A percentile compares a stretch with the other conserved stretches of the same genome.
Evolutionary conservation across 1,284 basidiomycete genomes (phyloP).

Genomic region (Austropuccinia psidii): DNA sequence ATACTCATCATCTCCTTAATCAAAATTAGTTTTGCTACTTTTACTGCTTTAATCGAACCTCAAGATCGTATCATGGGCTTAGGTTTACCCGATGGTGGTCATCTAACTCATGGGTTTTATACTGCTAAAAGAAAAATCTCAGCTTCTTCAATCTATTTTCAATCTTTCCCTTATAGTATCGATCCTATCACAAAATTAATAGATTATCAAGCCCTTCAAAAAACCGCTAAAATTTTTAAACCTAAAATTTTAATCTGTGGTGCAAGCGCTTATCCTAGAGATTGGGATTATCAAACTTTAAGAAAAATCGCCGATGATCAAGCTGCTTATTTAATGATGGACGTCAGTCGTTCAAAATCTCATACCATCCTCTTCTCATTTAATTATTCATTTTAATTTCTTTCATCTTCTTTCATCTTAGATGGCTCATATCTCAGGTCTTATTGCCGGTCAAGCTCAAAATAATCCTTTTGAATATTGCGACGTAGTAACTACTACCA

Average conservation of each 20-base stretch:
- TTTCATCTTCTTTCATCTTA: slow-evolving; percentile 50
- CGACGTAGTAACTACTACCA: slow-evolving; percentile 94
- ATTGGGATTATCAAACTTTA: slow-evolving; percentile 87
- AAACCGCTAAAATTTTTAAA: slow-evolving; percentile 93
- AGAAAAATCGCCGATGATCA: slow-evolving; percentile 76
- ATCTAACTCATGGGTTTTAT: slow-evolving; percentile 97
- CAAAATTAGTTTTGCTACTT: slow-evolving; percentile 82
- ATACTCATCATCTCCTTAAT: background rate
- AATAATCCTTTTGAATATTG: slow-evolving; percentile 93
- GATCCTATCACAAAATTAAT: slow-evolving; percentile 76
- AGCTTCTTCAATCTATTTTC: slow-evolving; percentile 99
- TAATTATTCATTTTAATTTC: background rate
- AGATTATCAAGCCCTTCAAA: slow-evolving; percentile 74
- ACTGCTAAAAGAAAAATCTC: slow-evolving; percentile 99
- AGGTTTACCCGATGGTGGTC: slow-evolving; percentile 94
- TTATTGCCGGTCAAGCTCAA: slow-evolving; percentile 87
- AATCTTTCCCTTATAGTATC: slow-evolving; percentile 92
- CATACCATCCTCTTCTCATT: background rate
- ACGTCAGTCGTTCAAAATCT: background rate
- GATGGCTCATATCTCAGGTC: slow-evolving; percentile 95
- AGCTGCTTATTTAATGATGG: slow-evolving; percentile 63
- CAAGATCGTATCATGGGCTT: slow-evolving; percentile 99
- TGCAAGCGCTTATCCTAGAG: slow-evolving; percentile 95
- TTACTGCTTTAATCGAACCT: slow-evolving; percentile 93
- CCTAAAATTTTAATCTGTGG: slow-evolving; percentile 93